Conservation (phyloP, 1,284 basidiomycete species). For the Trametes hirsuta region DNA sequence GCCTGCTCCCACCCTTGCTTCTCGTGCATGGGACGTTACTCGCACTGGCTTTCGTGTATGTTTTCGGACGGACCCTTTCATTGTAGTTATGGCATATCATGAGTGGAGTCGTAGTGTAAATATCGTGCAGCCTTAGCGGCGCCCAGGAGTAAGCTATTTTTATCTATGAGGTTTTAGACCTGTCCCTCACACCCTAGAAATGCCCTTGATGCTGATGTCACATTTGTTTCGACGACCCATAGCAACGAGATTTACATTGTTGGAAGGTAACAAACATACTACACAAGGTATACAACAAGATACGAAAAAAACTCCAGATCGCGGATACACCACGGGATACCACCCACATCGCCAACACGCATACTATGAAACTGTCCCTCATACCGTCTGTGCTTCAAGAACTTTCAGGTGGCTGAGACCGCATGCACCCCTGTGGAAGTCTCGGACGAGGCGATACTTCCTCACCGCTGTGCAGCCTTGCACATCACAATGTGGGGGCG, state of each 20-base stretch:
- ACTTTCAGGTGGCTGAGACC: constrained; percentile 58
- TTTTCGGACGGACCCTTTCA: background rate
- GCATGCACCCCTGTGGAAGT: constrained; percentile 57
- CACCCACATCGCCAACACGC: background rate
- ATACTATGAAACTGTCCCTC: background rate
- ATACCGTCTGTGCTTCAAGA: constrained; percentile 41
- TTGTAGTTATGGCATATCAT: background rate
- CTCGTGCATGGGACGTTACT: constrained; percentile 6
- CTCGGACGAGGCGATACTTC: constrained; percentile 56
- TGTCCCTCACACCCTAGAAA: no score
- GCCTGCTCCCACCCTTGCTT: background rate
- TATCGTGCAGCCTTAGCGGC: background rate
- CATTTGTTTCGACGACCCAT: no score
- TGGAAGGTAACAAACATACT: background rate
- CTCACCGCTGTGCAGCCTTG: constrained; percentile 47
- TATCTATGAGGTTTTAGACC: background rate
- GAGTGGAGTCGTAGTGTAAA: background rate
- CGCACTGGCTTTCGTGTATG: constrained; percentile 2
- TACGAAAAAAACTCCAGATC: background rate
- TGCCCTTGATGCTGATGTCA: no score
- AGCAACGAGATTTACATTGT: no score
- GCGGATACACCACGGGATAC: background rate
- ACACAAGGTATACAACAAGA: background rate
- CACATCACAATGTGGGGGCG: constrained; percentile 44
- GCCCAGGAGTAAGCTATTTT: constrained; percentile 3